phyloP scores from a whole-genome alignment of 1,139 yeast genomes.

The Taphrina betulina region DNA sequence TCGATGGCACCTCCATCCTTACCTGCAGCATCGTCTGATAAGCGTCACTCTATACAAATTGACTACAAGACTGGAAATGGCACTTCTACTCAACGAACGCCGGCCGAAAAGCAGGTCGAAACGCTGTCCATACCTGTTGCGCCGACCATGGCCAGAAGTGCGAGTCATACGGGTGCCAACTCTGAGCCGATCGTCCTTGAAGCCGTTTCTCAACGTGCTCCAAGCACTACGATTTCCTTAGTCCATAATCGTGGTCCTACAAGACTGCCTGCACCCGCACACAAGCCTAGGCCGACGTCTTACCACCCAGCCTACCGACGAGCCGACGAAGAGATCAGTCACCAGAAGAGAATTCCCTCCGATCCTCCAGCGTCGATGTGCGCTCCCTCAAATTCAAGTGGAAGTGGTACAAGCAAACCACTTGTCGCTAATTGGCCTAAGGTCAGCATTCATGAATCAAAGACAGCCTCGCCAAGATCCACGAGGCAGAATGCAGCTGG shows the following conservation, averaged over 20 bases:
- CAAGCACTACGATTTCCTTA: neutral
- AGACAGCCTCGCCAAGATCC: slow-evolving; percentile 25
- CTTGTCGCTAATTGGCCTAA: too few relatives aligned
- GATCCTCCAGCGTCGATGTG: too few relatives aligned
- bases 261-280: slow-evolving; percentile 24
- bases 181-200: too few relatives aligned
- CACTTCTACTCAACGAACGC: too few relatives aligned
- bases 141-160: slow-evolving; percentile 23
- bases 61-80: too few relatives aligned
- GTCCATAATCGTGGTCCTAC: too few relatives aligned
- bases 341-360: too few relatives aligned
- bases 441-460: slow-evolving; percentile 1
- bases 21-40: too few relatives aligned
- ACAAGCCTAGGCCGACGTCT: slow-evolving; percentile 34
- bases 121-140: slow-evolving; percentile 16
- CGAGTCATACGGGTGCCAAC: slow-evolving; percentile 17
- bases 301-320: slow-evolving; percentile 31
- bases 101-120: too few relatives aligned
- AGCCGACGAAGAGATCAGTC: too few relatives aligned
- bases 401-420: too few relatives aligned
- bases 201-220: slow-evolving; percentile 1
- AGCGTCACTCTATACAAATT: neutral
- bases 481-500: slow-evolving; percentile 22
- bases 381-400: too few relatives aligned
- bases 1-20: slow-evolving; percentile 32